Conservation (phyloP, 805 yeast genomes). For the Yarrowia sp. region DNA sequence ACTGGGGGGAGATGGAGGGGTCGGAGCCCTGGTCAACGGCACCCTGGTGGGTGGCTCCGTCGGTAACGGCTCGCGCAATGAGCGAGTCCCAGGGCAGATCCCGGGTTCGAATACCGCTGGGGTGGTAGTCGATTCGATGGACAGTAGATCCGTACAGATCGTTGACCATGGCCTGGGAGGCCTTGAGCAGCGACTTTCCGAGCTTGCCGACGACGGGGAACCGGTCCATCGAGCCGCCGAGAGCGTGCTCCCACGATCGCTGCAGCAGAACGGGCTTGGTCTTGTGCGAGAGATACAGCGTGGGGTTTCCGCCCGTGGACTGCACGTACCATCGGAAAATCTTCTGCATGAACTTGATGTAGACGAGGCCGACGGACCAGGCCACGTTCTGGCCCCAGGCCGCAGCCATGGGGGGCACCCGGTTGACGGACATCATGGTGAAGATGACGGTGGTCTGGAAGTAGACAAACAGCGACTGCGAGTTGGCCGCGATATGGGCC, state of each 20-base stretch:
- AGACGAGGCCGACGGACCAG: conserved; percentile 92
- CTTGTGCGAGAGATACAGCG: conserved; percentile 56
- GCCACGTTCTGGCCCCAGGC: conserved; percentile 91
- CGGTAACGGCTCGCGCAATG: conserved; percentile 12
- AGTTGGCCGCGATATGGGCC: conserved; percentile 81
- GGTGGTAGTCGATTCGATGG: conserved; percentile 3
- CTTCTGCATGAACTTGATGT: conserved; percentile 75
- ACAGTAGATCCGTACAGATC: conserved; percentile 19
- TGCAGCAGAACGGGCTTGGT: conserved; percentile 73
- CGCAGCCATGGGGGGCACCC: conserved; percentile 87
- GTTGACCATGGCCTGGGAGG: conserved; percentile 10
- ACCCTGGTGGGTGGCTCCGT: neutral
- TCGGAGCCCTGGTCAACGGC: conserved; percentile 22
- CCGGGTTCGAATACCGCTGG: conserved; percentile 6
- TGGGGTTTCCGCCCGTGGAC: conserved; percentile 85
- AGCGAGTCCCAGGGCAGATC: conserved; percentile 20
- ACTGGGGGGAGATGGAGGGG: conserved; percentile 33
- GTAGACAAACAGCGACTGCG: conserved; percentile 77
- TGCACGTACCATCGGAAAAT: conserved; percentile 93
- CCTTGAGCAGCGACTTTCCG: neutral
- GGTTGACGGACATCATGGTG: conserved; percentile 78
- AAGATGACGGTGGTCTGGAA: conserved; percentile 86
- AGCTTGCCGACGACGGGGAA: conserved; percentile 15
- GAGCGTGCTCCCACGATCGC: conserved; percentile 31
- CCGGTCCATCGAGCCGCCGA: neutral